Conservation (phyloP, 306 rosid species). For the Casuarina glauca region DNA sequence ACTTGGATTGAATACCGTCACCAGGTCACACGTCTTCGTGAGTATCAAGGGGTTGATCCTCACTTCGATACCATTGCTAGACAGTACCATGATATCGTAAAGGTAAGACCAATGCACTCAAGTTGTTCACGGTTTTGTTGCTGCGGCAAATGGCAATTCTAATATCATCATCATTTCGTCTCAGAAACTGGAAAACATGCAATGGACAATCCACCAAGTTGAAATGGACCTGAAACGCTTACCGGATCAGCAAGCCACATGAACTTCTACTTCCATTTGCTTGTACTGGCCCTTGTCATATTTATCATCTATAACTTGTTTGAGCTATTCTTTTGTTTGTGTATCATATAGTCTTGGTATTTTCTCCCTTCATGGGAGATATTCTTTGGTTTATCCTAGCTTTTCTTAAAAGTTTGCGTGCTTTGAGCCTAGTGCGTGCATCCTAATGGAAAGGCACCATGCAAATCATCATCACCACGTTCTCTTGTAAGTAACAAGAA, state of each 20-base stretch:
- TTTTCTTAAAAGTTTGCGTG: background rate
- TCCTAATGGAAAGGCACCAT: background rate
- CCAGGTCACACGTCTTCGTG: conserved; percentile 84
- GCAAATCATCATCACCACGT: background rate
- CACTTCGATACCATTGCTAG: conserved; percentile 82
- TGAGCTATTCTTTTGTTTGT: background rate
- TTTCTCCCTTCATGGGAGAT: background rate
- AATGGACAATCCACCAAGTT: conserved; percentile 94
- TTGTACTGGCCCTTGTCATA: conserved; percentile 8
- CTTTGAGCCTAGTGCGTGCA: background rate
- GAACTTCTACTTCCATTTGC: background rate
- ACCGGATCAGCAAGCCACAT: conserved; percentile 54
- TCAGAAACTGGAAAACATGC: conserved; percentile 91
- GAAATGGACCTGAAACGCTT: conserved; percentile 80
- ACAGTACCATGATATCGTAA: conserved; percentile 76
- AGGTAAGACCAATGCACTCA: conserved; percentile 37
- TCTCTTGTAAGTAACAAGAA: background rate
- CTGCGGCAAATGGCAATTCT: too few relatives aligned
- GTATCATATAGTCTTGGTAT: background rate
- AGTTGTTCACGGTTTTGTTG: too few relatives aligned
- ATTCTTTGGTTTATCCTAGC: background rate
- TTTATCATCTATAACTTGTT: background rate
- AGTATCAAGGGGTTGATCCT: conserved; percentile 94
- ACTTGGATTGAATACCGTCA: conserved; percentile 8
- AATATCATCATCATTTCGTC: conserved; percentile 8